Base-by-base conservation (phyloP, 371 early-diverging fungal species). In the Mortierella sp. region DNA sequence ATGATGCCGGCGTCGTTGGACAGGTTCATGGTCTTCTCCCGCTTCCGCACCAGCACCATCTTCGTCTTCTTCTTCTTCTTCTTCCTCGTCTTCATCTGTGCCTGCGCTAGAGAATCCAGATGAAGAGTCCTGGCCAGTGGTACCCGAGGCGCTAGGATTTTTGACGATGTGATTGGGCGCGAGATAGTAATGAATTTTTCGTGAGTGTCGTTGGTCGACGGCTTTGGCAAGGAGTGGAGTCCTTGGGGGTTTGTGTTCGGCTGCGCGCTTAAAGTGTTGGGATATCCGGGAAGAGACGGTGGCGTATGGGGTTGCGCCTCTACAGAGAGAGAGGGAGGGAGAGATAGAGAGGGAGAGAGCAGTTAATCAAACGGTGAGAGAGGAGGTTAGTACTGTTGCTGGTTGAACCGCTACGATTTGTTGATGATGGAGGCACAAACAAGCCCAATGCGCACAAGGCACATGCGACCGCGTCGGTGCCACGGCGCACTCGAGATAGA, bases 241-340 rank as follows among this genome's bases (percentile, higher is more conserved):
- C 44, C 94, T 86, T 6, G 93, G 93, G n/a, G 92, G 92, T 46
- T 88, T 87, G 72, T 91, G 91, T 64, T 91, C 90, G 12, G 88
- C 86, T 21, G 90, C 90, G 48, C 93, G 87, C 74, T 93, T 93
- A 68, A 93, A 94, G 72, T 94, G 95, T 72, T 93, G 93, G 9
- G 93, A 93, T 67, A 94, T 94, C 43, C 95, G 88, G 26, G 95
- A 94, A 9, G 93, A 93, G 18, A 94, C 93, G 7, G 95, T 94
- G 6, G 93, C 95, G 83, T 92, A 92, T 9, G 95, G 95, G 18
- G 95, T 94, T 25, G 92, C 89, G 62, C 95, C 95, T 45, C 87
- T 88, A 68, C 29, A 23, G 23, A 52, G 59, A 62, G n/a, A n/a
- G n/a, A 60, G 62, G 60, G 52, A 61, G 12, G 4, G 26, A 23